These are phyloP conservation scores for Diaporthe caulivora DNA, from an alignment of 2,329 filamentous ascomycete genomes.

Conservation along the genomic window DNA sequence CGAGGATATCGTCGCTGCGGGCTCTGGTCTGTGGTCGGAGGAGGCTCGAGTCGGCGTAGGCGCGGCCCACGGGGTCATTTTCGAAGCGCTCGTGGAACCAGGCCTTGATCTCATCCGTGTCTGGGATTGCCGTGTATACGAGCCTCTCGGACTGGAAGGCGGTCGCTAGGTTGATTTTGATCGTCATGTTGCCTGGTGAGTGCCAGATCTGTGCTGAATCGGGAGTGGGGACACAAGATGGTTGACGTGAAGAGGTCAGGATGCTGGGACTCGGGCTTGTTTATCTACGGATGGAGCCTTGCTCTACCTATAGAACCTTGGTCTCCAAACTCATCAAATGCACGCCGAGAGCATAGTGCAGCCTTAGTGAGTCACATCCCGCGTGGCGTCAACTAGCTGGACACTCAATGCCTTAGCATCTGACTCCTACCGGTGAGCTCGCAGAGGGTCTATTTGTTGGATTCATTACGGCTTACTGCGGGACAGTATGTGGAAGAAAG, in stretches of 20 bases:
- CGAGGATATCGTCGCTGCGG: conserved; percentile 10
- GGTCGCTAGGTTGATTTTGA: neutral
- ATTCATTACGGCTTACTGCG: too few relatives aligned
- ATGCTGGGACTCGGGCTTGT: neutral
- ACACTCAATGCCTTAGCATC: too few relatives aligned
- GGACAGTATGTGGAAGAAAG: neutral
- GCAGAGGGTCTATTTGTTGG: too few relatives aligned
- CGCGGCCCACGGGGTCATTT: conserved; percentile 46
- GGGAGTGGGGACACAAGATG: neutral
- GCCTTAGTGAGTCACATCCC: neutral
- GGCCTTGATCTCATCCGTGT: conserved; percentile 47
- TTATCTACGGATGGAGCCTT: neutral
- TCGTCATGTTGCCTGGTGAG: neutral
- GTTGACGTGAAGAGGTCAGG: too few relatives aligned
- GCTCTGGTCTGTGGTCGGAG: conserved; percentile 44
- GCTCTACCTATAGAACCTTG: neutral
- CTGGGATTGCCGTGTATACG: conserved; percentile 52
- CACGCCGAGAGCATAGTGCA: neutral
- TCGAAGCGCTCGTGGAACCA: conserved; percentile 48
- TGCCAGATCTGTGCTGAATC: neutral
- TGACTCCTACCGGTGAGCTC: too few relatives aligned
- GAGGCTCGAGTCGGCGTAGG: conserved; percentile 45
- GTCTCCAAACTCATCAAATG: neutral
- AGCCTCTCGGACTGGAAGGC: conserved; percentile 53
- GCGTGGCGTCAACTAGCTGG: neutral